Conservation (phyloP, 2,329 filamentous ascomycete genomes). For the Xylariaceae sp. region DNA sequence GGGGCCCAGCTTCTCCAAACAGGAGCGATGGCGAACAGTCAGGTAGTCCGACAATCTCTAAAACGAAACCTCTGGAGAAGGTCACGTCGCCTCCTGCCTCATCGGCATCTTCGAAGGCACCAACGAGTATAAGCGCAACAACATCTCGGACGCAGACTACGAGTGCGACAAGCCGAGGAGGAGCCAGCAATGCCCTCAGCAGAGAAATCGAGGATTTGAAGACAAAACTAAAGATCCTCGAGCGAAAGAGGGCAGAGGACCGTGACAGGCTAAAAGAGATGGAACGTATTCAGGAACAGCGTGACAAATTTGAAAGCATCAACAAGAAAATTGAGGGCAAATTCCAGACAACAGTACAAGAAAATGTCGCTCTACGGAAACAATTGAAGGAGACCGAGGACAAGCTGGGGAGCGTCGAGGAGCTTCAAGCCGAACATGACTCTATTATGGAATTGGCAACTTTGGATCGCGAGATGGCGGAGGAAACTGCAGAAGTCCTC, state of each 20-base stretch:
- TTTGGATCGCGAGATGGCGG: slow-evolving; percentile 91
- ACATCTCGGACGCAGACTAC: slow-evolving; percentile 26
- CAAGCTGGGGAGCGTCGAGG: slow-evolving; percentile 64
- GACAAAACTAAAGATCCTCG: slow-evolving; percentile 77
- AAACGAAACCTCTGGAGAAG: slow-evolving; percentile 48
- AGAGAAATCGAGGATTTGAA: slow-evolving; percentile 83
- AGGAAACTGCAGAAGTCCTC: slow-evolving; percentile 79
- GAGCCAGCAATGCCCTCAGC: slow-evolving; percentile 45
- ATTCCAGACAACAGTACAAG: slow-evolving; percentile 77
- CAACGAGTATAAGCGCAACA: slow-evolving; percentile 26
- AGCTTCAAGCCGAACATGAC: slow-evolving; percentile 77
- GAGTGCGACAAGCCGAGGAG: slow-evolving; percentile 35
- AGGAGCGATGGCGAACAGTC: slow-evolving; percentile 50
- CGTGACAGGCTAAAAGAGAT: slow-evolving; percentile 76
- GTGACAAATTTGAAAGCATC: slow-evolving; percentile 73
- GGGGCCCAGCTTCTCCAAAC: slow-evolving; percentile 40
- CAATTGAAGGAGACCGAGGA: slow-evolving; percentile 70
- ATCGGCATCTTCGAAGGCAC: slow-evolving; percentile 31
- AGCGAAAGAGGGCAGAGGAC: slow-evolving; percentile 81
- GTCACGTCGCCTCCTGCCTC: slow-evolving; percentile 37
- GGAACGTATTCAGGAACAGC: slow-evolving; percentile 69
- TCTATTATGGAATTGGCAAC: slow-evolving; percentile 78
- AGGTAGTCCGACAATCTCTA: slow-evolving; percentile 46
- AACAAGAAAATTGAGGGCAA: slow-evolving; percentile 89
- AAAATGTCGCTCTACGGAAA: slow-evolving; percentile 70